These are phyloP conservation scores for Penicillium sp. DNA, from an alignment of 2,329 filamentous ascomycete species.

Conservation along the genomic window DNA sequence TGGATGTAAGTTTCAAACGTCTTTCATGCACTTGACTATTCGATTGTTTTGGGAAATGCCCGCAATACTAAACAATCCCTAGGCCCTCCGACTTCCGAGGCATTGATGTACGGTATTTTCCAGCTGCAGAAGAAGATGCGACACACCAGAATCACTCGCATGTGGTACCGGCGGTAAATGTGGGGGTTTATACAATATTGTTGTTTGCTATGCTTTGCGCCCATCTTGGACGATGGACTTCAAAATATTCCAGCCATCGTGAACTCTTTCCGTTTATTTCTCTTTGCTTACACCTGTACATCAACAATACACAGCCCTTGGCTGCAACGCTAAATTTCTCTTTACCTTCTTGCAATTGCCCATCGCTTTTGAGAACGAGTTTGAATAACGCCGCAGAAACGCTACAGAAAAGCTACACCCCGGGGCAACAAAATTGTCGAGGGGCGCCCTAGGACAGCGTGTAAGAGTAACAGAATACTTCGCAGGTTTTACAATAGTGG, in stretches of 20 bases:
- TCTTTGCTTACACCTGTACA: conserved; percentile 27
- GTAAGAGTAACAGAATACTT: neutral
- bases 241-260: conserved; percentile 23
- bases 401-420: neutral
- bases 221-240: conserved; percentile 20
- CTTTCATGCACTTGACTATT: neutral
- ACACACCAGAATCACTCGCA: conserved; percentile 56
- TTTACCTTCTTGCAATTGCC: neutral
- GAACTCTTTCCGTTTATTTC: conserved; percentile 26
- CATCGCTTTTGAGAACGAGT: neutral
- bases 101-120: conserved; percentile 68
- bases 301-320: conserved; percentile 22
- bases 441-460: neutral
- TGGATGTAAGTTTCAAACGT: conserved; percentile 62
- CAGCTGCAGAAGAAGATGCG: conserved; percentile 81
- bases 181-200: conserved; percentile 7
- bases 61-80: conserved; percentile 13
- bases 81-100: conserved; percentile 57
- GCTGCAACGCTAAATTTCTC: neutral
- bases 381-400: neutral
- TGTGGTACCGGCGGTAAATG: conserved; percentile 58
- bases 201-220: conserved; percentile 14
- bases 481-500: neutral
- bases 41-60: neutral
- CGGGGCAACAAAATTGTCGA: no score